Percentiles rank a stretch among this genome's conserved stretches.
These are phyloP conservation scores for Diplodia scrobiculata DNA, from an alignment of 2,329 filamentous ascomycete genomes.

Conservation along the genomic window DNA sequence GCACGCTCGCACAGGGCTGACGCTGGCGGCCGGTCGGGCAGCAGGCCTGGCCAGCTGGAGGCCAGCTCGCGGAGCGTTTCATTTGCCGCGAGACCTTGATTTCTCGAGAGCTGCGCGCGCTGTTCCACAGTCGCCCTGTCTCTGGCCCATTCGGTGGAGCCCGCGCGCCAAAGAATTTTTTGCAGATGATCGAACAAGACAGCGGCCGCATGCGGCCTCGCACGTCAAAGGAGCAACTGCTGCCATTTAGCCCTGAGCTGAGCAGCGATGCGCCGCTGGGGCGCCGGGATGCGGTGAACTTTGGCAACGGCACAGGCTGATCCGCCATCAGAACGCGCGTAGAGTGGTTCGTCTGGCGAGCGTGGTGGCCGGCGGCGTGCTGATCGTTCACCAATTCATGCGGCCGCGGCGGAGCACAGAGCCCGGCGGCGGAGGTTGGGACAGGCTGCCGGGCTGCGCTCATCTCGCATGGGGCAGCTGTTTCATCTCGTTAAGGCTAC, in stretches of 20 bases:
- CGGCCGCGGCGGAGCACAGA: not conserved
- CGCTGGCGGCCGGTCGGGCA: slow-evolving; percentile 16
- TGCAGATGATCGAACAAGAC: slow-evolving; percentile 5
- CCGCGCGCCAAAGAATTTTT: slow-evolving; percentile 8
- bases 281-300: slow-evolving; percentile 9
- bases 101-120: slow-evolving; percentile 8
- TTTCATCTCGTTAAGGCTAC: slow-evolving; percentile 28
- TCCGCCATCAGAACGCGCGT: slow-evolving; percentile 4
- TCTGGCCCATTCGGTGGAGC: slow-evolving; percentile 8
- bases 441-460: slow-evolving; percentile 17
- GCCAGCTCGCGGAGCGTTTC: slow-evolving; percentile 18
- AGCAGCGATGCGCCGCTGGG: slow-evolving; percentile 7
- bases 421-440: slow-evolving; percentile 12
- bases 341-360: slow-evolving; percentile 13
- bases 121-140: slow-evolving; percentile 7
- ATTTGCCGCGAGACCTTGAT: slow-evolving; percentile 23
- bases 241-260: slow-evolving; percentile 1
- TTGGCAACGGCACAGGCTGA: slow-evolving; percentile 13
- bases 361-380: not conserved
- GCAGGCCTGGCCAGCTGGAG: slow-evolving; percentile 18
- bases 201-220: slow-evolving; percentile 12
- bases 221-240: not conserved
- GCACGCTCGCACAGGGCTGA: slow-evolving; percentile 23
- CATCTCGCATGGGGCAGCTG: slow-evolving; percentile 28
- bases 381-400: slow-evolving; percentile 9